Base-by-base conservation (phyloP, 139 green algal species). In the Chlorokybus atmophyticus region DNA sequence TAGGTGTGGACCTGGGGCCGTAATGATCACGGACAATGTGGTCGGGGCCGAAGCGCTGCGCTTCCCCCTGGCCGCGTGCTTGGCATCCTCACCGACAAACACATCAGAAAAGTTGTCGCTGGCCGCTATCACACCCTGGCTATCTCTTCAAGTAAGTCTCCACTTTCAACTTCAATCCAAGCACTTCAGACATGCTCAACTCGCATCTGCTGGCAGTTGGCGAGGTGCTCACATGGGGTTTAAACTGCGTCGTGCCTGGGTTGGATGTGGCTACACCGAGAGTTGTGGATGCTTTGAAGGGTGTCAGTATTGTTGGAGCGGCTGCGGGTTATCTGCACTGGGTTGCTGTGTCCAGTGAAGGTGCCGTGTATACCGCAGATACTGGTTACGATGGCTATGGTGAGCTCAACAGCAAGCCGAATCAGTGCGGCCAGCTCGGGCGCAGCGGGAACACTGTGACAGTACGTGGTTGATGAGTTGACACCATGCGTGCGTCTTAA, bases 1-100 rank as follows among this genome's bases (percentile, higher is more conserved):
- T n/a, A n/a, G n/a, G n/a, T n/a, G n/a, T n/a, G n/a, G n/a, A 39
- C 35, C n/a, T 71, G 63, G 63, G 65, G 65, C 3, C 10, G 26
- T 23, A 73, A 73, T 40, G 50, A 55, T 3, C n/a, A 52, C 10
- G 50, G 40, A 1, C 65, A 73, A n/a, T n/a, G n/a, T n/a, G n/a
- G n/a, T n/a, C n/a, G n/a, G n/a, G n/a, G n/a, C n/a, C n/a, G n/a
- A n/a, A n/a, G n/a, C n/a, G n/a, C n/a, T n/a, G n/a, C n/a, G n/a
- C n/a, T n/a, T n/a, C n/a, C n/a, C n/a, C n/a, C n/a, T n/a, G n/a
- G n/a, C n/a, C n/a, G n/a, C n/a, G n/a, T n/a, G 65, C 65, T 73
- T 24, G 56, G 57, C 3, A 29, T 73, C 2, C 54, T 57, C 6
- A 32, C 35, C 14, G 35, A 44, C 35, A 14, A 44, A 10, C 35